Evolutionary conservation across 2,329 filamentous ascomycete genomes (phyloP).

Genomic region (Ilyonectria robusta): DNA sequence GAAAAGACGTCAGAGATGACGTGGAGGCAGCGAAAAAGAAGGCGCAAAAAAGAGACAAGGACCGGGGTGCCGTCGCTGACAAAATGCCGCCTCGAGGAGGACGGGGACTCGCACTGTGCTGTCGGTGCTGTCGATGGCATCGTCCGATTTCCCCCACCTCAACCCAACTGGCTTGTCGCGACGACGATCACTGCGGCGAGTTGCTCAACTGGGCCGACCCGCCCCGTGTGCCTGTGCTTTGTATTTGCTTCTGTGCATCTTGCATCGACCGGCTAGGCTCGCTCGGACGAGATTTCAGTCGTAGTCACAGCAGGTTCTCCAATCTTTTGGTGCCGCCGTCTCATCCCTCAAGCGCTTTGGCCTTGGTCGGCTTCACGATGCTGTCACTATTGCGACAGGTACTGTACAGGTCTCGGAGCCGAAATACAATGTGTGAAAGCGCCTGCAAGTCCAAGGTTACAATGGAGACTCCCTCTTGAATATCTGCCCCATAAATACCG

Average conservation of each 20-base stretch:
- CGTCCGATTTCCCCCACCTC: conserved; percentile 43
- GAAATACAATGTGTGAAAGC: conserved; percentile 26
- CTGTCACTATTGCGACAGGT: no score
- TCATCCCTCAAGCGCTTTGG: background rate
- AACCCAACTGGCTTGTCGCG: conserved; percentile 31
- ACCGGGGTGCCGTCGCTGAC: conserved; percentile 30
- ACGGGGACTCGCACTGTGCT: conserved; percentile 38
- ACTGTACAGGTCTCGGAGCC: conserved; percentile 23
- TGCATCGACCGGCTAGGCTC: conserved; percentile 12
- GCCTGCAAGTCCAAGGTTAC: conserved; percentile 6
- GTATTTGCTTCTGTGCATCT: background rate
- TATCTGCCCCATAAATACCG: no score
- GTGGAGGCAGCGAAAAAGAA: conserved; percentile 56
- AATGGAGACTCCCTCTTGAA: no score
- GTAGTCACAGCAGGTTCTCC: background rate
- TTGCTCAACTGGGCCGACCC: conserved; percentile 12
- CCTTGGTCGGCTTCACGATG: background rate
- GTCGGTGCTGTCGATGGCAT: conserved; percentile 35
- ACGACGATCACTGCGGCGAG: conserved; percentile 23
- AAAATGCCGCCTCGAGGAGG: conserved; percentile 16
- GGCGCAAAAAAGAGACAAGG: conserved; percentile 51
- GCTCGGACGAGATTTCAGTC: conserved; percentile 14
- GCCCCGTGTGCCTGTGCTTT: conserved; percentile 6
- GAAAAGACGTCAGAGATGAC: conserved; percentile 65
- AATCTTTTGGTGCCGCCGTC: background rate